These are phyloP conservation scores for Boletus sp. DNA, from an alignment of 768 basidiomycete genomes.

Conservation along the genomic window DNA sequence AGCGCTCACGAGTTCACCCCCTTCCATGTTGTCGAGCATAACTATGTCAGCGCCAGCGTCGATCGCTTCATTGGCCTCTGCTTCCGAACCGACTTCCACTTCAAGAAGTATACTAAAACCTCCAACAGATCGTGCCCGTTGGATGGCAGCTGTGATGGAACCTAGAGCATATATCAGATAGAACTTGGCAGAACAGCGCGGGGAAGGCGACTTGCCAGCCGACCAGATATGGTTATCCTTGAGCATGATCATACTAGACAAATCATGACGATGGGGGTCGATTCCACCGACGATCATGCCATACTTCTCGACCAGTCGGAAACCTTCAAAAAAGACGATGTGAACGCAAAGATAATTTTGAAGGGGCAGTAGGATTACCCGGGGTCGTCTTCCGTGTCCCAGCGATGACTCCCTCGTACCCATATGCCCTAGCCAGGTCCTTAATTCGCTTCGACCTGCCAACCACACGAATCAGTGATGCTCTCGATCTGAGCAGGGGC, in stretches of 20 bases:
- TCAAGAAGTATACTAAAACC: conserved; percentile 91
- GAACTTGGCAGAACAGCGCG: not conserved
- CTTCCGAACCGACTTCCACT: conserved; percentile 86
- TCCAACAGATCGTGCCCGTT: conserved; percentile 81
- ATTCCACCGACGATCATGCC: conserved; percentile 98
- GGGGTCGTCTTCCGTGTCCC: conserved; percentile 98
- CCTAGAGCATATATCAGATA: conserved; percentile 41
- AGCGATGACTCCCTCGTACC: conserved; percentile 85
- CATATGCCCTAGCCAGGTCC: conserved; percentile 71
- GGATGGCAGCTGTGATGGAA: conserved; percentile 86
- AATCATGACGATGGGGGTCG: conserved; percentile 91
- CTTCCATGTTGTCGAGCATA: conserved; percentile 94
- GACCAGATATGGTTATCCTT: conserved; percentile 99
- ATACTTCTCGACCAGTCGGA: conserved; percentile 96
- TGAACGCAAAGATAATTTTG: conserved; percentile 2
- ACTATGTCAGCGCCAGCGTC: conserved; percentile 91
- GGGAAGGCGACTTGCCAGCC: conserved; percentile 51
- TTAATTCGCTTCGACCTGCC: conserved; percentile 77
- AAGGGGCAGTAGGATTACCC: conserved; percentile 36
- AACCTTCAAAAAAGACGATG: conserved; percentile 49
- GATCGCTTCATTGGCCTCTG: conserved; percentile 96
- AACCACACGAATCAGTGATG: not conserved
- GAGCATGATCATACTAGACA: conserved; percentile 99
- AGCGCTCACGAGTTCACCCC: conserved; percentile 60
- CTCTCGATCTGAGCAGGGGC: not conserved